Percentiles rank a stretch among this genome's conserved stretches.
These are phyloP conservation scores for Paramecium sonneborni DNA, from an alignment of 73 alveolate species.

Conservation along the genomic window DNA sequence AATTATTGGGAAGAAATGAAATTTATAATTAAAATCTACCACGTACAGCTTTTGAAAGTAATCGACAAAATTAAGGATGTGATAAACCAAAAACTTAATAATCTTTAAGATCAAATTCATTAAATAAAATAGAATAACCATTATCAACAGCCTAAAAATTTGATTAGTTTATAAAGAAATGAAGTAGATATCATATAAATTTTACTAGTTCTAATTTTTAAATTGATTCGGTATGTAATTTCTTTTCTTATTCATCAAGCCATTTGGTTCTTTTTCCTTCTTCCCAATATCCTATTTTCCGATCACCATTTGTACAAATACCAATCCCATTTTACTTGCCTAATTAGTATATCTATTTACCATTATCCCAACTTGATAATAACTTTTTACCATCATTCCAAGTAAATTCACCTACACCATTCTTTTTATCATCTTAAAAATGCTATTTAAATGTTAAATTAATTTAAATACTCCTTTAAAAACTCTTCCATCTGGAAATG, in stretches of 20 bases:
- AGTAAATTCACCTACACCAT: slow-evolving; percentile 29
- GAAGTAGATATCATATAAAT: slow-evolving; percentile 32
- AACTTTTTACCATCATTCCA: slow-evolving; percentile 38
- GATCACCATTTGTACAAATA: slow-evolving; percentile 10
- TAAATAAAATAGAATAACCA: slow-evolving; percentile 1
- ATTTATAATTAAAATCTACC: neutral
- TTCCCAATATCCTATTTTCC: neutral
- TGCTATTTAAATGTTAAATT: neutral
- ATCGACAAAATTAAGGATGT: neutral
- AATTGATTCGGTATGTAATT: slow-evolving; percentile 14
- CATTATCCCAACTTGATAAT: neutral
- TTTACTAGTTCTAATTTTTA: neutral
- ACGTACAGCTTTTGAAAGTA: neutral
- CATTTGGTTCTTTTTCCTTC: slow-evolving; percentile 14
- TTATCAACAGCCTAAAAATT: slow-evolving; percentile 36
- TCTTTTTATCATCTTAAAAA: slow-evolving; percentile 36
- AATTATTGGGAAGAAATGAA: slow-evolving; percentile 78
- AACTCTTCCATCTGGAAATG: slow-evolving; percentile 76
- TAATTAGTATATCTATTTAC: neutral
- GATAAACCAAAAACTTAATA: slow-evolving; percentile 53
- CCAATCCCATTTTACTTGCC: slow-evolving; percentile 55
- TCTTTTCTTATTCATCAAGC: neutral
- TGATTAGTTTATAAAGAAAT: slow-evolving; percentile 48
- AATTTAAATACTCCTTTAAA: slow-evolving; percentile 54
- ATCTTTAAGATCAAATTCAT: neutral